These are phyloP conservation scores for Actinomortierella wolfii DNA, from an alignment of 371 early-diverging fungal genomes.

Conservation along the genomic window DNA sequence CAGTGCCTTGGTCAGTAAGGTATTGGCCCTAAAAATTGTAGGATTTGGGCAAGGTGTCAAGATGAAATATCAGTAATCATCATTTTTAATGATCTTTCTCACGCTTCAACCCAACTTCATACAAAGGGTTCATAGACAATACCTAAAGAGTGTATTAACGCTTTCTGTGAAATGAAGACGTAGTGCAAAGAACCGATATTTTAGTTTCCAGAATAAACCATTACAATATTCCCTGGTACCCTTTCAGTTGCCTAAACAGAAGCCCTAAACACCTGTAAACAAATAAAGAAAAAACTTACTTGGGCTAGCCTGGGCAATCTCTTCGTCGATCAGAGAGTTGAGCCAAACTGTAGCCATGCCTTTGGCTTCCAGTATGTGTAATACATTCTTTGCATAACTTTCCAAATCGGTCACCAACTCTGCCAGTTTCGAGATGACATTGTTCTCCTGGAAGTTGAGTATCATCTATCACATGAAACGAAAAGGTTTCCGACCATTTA, in stretches of 20 bases:
- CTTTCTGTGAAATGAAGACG: constrained; percentile 45
- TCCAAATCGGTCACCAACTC: constrained; percentile 54
- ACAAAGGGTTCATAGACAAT: background rate
- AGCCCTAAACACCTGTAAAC: too few species aligned
- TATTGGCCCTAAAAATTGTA: constrained; percentile 68
- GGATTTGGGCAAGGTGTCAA: too few species aligned
- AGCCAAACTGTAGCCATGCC: constrained; percentile 58
- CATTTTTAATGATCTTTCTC: background rate
- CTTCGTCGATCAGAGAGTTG: constrained; percentile 60
- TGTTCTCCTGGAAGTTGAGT: constrained; percentile 50
- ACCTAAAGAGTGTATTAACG: constrained; percentile 59
- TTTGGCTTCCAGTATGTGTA: constrained; percentile 60
- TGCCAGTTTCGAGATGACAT: constrained; percentile 55
- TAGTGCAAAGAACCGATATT: background rate
- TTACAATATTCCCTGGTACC: too few species aligned
- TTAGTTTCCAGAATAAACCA: background rate
- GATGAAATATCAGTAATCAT: background rate
- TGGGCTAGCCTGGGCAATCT: constrained; percentile 55
- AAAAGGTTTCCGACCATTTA: background rate
- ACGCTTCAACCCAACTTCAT: too few species aligned
- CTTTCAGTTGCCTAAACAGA: too few species aligned
- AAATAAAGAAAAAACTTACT: constrained; percentile 25
- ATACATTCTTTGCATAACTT: constrained; percentile 57
- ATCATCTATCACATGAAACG: constrained; percentile 34
- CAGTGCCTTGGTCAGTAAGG: constrained; percentile 76